phyloP scores from a whole-genome alignment of 2,329 filamentous ascomycete genomes.

The Incumbomyces delicatus region DNA sequence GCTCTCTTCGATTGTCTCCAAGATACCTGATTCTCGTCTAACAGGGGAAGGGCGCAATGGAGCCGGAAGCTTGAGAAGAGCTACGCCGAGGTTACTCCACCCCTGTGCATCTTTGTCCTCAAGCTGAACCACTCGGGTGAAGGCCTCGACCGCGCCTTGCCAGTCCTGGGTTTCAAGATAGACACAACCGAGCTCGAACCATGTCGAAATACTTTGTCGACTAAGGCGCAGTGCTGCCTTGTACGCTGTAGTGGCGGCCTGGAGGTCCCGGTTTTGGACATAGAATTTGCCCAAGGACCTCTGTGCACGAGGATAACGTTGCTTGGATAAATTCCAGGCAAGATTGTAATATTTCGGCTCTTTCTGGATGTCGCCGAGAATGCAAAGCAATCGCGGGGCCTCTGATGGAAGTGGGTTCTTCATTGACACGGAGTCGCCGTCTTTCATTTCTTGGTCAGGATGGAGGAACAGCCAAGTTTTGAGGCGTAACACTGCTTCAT shows the following conservation, averaged over 20 bases:
- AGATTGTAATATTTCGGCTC: slow-evolving; percentile 66
- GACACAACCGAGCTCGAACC: slow-evolving; percentile 86
- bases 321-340: slow-evolving; percentile 76
- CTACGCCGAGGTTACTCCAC: slow-evolving; percentile 88
- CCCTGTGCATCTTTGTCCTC: slow-evolving; percentile 85
- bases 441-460: slow-evolving; percentile 44
- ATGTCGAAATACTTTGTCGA: slow-evolving; percentile 69
- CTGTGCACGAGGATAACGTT: slow-evolving; percentile 77
- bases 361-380: slow-evolving; percentile 78
- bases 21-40: slow-evolving; percentile 8
- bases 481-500: slow-evolving; percentile 68
- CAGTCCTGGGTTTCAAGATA: slow-evolving; percentile 68
- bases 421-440: slow-evolving; percentile 58
- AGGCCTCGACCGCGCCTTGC: slow-evolving; percentile 71
- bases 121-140: slow-evolving; percentile 68
- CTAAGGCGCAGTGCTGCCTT: slow-evolving; percentile 67
- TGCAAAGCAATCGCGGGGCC: slow-evolving; percentile 81
- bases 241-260: slow-evolving; percentile 68
- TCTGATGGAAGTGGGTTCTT: slow-evolving; percentile 61
- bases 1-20: slow-evolving; percentile 20
- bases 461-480: slow-evolving; percentile 65
- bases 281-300: slow-evolving; percentile 74
- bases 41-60: slow-evolving; percentile 11
- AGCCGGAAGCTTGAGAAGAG: slow-evolving; percentile 51
- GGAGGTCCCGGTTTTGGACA: slow-evolving; percentile 55